Evolutionary conservation across 2,329 filamentous ascomycete genomes (phyloP).

Genomic region (Alternaria ethzedia): DNA sequence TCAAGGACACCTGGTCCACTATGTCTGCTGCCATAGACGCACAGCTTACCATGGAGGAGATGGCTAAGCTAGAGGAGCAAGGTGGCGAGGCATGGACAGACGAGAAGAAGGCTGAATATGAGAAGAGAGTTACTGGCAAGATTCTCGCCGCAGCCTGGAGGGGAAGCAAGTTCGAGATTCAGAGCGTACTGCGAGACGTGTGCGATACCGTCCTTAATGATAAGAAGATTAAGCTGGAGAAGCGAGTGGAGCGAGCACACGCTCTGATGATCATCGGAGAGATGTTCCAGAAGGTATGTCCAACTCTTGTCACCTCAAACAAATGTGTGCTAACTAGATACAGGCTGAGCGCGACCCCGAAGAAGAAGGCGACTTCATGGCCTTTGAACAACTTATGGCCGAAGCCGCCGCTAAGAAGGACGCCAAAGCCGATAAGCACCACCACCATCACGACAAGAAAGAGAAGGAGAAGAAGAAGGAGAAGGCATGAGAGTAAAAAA

Average conservation of each 20-base stretch:
- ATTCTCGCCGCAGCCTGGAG: slow-evolving; percentile 96
- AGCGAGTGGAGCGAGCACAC: slow-evolving; percentile 89
- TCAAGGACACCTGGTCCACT: slow-evolving; percentile 98
- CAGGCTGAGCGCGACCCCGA: slow-evolving; percentile 89
- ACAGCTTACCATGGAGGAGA: slow-evolving; percentile 98
- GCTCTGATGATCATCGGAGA: slow-evolving; percentile 88
- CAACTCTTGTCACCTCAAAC: background rate
- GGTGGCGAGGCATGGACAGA: slow-evolving; percentile 98
- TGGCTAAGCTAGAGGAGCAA: slow-evolving; percentile 93
- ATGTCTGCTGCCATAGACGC: slow-evolving; percentile 96
- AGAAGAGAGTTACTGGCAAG: slow-evolving; percentile 95
- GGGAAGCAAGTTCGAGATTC: slow-evolving; percentile 97
- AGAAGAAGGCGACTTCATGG: slow-evolving; percentile 98
- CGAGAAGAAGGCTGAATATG: slow-evolving; percentile 94
- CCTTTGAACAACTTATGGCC: slow-evolving; percentile 96
- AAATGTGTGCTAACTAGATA: background rate
- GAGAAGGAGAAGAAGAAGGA: slow-evolving; percentile 38
- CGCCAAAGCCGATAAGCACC: slow-evolving; percentile 76
- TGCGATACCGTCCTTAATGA: slow-evolving; percentile 86
- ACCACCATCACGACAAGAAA: slow-evolving; percentile 57
- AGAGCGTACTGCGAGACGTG: slow-evolving; percentile 91
- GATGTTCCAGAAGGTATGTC: slow-evolving; percentile 80
- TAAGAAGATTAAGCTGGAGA: slow-evolving; percentile 78
- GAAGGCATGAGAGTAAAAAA: slow-evolving; percentile 22
- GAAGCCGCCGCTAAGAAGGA: slow-evolving; percentile 97